Percentiles rank a stretch among this genome's conserved stretches.
Conservation (phyloP, 2,329 filamentous ascomycete species). For the Fusarium sp. region DNA sequence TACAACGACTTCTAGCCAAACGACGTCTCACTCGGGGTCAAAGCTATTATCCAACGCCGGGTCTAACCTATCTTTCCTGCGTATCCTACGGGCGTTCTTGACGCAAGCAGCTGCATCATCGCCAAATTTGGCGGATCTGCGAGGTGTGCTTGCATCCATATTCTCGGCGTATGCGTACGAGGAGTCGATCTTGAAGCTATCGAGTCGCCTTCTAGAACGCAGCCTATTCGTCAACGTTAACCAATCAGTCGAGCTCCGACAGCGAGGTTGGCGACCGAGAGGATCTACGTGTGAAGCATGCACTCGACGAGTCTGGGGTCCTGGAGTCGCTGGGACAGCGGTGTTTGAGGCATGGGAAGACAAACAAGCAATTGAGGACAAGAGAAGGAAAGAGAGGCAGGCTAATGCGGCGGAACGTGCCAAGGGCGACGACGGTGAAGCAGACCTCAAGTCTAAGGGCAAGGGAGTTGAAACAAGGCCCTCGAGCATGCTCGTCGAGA, state of each 20-base stretch:
- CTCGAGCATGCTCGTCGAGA: conserved; percentile 53
- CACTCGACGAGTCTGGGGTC: conserved; percentile 84
- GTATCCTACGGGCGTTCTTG: conserved; percentile 88
- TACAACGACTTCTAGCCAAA: conserved; percentile 71
- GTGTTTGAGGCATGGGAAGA: conserved; percentile 86
- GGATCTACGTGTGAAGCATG: conserved; percentile 91
- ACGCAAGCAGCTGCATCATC: conserved; percentile 81
- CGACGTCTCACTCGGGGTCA: conserved; percentile 46
- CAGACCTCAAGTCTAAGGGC: conserved; percentile 54
- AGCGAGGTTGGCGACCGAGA: conserved; percentile 87
- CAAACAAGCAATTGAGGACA: conserved; percentile 59
- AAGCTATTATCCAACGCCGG: conserved; percentile 52
- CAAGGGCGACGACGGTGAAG: conserved; percentile 49
- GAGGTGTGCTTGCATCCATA: conserved; percentile 84
- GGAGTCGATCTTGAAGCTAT: conserved; percentile 84
- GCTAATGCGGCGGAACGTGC: conserved; percentile 49
- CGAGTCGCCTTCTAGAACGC: conserved; percentile 86
- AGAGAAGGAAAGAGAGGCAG: conserved; percentile 56
- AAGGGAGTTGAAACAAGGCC: conserved; percentile 54
- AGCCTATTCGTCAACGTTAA: conserved; percentile 87
- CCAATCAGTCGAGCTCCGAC: conserved; percentile 76
- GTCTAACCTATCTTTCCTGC: conserved; percentile 81
- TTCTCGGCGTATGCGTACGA: conserved; percentile 97
- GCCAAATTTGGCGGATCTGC: conserved; percentile 86
- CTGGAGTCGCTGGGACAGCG: conserved; percentile 74